Evolutionary conservation across 78 protist genomes (phyloP).

Genomic region (Protostelium mycophagum): DNA sequence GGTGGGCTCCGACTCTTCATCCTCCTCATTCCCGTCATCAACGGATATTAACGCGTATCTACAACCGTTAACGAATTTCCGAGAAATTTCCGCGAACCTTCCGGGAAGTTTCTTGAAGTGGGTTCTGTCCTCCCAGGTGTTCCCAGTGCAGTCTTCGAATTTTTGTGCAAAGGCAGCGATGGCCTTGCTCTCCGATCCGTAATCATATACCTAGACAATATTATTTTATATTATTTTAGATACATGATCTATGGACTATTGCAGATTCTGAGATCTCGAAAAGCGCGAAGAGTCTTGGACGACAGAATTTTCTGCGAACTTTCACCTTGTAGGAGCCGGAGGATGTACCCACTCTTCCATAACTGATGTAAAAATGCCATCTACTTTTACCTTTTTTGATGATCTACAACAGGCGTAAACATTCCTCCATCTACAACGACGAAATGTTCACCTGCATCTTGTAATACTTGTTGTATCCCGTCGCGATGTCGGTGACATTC

Average conservation of each 20-base stretch:
- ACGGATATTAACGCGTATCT: constrained; percentile 34
- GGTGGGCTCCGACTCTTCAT: constrained; percentile 7
- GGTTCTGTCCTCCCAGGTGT: constrained; percentile 28
- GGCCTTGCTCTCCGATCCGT: constrained; percentile 9
- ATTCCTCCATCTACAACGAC: not conserved
- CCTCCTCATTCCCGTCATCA: constrained; percentile 64
- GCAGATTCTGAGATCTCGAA: no score
- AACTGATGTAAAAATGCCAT: constrained; percentile 5
- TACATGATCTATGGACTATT: no score
- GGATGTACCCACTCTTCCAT: constrained; percentile 51
- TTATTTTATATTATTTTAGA: not conserved
- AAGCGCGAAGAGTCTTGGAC: no score
- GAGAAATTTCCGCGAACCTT: not conserved
- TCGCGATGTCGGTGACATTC: constrained; percentile 28
- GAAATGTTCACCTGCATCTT: constrained; percentile 18
- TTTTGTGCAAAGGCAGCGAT: constrained; percentile 9
- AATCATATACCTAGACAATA: not conserved
- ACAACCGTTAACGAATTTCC: not conserved
- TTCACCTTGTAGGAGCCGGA: constrained; percentile 31
- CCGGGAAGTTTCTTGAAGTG: constrained; percentile 38
- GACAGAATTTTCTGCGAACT: not conserved
- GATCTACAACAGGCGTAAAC: not conserved
- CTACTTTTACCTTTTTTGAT: not conserved
- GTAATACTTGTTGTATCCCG: constrained; percentile 41
- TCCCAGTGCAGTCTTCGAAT: constrained; percentile 32